Conservation (phyloP, 129 eudicot genomes). For the Dittrichia graveolens region DNA sequence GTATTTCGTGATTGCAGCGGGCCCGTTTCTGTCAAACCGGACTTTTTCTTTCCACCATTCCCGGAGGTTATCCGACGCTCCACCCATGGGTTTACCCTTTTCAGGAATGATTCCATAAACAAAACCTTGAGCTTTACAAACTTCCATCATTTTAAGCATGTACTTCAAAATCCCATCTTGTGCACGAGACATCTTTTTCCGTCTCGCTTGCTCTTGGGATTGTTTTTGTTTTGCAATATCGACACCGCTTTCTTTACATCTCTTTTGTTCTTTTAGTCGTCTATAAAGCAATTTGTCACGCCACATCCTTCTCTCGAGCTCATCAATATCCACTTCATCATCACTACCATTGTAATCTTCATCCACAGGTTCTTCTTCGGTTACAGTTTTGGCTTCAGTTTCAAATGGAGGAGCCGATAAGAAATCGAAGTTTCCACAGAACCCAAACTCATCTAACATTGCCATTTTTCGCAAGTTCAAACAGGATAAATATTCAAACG, state of each 20-base stretch:
- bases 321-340: constrained; percentile 70
- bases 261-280: constrained; percentile 59
- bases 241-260: constrained; percentile 32
- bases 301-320: constrained; percentile 83
- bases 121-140: constrained; percentile 50
- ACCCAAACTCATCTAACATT: constrained; percentile 35
- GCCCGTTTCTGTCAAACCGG: constrained; percentile 73
- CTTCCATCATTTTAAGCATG: constrained; percentile 48
- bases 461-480: constrained; percentile 2
- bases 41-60: constrained; percentile 88
- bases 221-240: constrained; percentile 36
- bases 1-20: constrained; percentile 63
- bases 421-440: constrained; percentile 34
- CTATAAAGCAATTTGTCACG: constrained; percentile 60
- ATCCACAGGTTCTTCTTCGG: constrained; percentile 10
- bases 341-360: constrained; percentile 37
- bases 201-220: constrained; percentile 36
- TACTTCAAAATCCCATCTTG: constrained; percentile 40
- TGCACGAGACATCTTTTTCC: constrained; percentile 41
- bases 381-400: neutral
- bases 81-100: constrained; percentile 77
- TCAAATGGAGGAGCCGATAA: constrained; percentile 25
- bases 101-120: constrained; percentile 78
- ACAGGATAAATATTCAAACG: constrained; percentile 15
- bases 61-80: constrained; percentile 77